Percentiles rank a stretch among this genome's conserved stretches.
These are phyloP conservation scores for Alternaria sp. DNA, from an alignment of 2,329 filamentous ascomycete genomes.

Conservation along the genomic window DNA sequence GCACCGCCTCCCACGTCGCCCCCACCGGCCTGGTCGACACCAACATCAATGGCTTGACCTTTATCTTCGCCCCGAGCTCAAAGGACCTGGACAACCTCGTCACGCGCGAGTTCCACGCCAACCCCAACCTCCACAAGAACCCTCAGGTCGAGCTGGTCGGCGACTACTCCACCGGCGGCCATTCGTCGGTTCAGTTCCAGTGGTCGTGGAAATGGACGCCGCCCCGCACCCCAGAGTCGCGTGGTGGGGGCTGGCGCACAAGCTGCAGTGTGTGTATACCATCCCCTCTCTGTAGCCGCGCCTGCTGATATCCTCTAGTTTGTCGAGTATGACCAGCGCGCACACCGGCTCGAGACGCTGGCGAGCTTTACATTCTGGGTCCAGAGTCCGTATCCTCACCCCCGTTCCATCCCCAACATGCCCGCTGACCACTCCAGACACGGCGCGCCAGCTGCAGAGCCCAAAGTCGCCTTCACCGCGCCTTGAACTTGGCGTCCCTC, in stretches of 20 bases:
- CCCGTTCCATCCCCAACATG: neutral
- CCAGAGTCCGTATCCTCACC: conserved; percentile 65
- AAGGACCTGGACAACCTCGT: conserved; percentile 93
- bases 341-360: conserved; percentile 85
- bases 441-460: conserved; percentile 49
- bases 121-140: conserved; percentile 97
- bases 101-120: conserved; percentile 93
- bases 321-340: conserved; percentile 94
- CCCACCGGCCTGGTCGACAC: conserved; percentile 66
- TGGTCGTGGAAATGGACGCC: conserved; percentile 99
- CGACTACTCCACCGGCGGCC: conserved; percentile 86
- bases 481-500: conserved; percentile 76
- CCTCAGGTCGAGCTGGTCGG: conserved; percentile 95
- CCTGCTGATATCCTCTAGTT: conserved; percentile 66
- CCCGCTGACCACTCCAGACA: conserved; percentile 42
- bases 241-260: conserved; percentile 92
- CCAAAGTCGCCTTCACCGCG: conserved; percentile 67
- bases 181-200: conserved; percentile 82
- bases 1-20: conserved; percentile 59
- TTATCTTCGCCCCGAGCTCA: conserved; percentile 84
- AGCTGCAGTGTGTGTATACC: conserved; percentile 77
- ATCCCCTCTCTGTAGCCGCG: neutral
- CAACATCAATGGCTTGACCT: conserved; percentile 86
- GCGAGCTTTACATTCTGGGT: conserved; percentile 97
- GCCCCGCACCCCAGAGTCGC: conserved; percentile 81